Evolutionary conservation across 176 grass and related monocot species (phyloP).

Genomic region (Avena atlantica): DNA sequence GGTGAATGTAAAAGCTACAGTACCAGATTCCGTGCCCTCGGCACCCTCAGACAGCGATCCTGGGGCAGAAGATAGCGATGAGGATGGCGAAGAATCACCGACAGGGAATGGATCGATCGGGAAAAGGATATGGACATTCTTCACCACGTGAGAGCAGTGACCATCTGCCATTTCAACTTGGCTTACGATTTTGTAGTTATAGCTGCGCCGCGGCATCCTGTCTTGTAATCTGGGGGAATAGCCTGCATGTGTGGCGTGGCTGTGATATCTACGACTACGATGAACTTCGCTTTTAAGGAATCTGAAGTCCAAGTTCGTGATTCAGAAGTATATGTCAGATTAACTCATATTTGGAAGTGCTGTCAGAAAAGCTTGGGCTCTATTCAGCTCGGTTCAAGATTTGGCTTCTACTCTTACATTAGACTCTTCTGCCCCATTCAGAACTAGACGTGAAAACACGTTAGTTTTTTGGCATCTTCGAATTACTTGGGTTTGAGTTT

Average conservation of each 20-base stretch:
- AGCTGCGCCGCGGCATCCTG: background rate
- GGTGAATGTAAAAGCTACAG: background rate
- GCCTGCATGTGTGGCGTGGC: background rate
- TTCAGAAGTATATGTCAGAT: no score
- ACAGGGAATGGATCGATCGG: conserved; percentile 41
- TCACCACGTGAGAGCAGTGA: conserved; percentile 53
- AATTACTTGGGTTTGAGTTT: no score
- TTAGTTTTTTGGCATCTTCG: no score
- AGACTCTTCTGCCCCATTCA: no score
- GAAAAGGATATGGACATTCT: conserved; percentile 66
- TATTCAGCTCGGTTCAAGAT: no score
- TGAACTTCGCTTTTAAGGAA: no score
- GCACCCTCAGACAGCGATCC: conserved; percentile 29
- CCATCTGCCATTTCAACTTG: background rate
- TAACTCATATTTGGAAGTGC: no score
- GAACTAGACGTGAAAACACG: no score
- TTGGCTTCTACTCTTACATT: no score
- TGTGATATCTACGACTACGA: no score
- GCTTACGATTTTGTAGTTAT: background rate
- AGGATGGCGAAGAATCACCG: conserved; percentile 43
- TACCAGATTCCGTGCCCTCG: conserved; percentile 36
- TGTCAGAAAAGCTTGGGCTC: no score
- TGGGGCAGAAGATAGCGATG: background rate
- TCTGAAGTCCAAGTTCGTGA: no score
- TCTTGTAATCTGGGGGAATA: background rate